These are phyloP conservation scores for Penicillium egyptiacum DNA, from an alignment of 495 filamentous ascomycete species.

Conservation along the genomic window DNA sequence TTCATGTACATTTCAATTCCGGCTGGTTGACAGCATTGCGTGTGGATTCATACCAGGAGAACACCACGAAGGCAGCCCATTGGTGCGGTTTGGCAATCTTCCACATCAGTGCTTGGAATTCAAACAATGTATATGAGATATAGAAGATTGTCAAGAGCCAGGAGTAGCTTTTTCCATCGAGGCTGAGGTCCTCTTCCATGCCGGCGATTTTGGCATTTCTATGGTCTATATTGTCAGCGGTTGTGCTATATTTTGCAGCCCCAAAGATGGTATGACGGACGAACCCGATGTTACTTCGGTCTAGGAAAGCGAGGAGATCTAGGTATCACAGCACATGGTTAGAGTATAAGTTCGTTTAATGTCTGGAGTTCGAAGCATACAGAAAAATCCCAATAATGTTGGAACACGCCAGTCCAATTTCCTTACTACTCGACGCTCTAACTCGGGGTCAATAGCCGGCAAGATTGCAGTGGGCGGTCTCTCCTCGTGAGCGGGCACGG, in stretches of 20 bases:
- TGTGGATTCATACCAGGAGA: conserved; percentile 45
- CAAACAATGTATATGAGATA: conserved; percentile 60
- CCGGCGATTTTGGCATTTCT: conserved; percentile 68
- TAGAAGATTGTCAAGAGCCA: conserved; percentile 85
- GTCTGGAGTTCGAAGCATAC: conserved; percentile 32
- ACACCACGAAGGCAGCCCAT: conserved; percentile 50
- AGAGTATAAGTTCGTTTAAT: background rate
- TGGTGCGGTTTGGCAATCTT: conserved; percentile 61
- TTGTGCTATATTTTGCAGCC: background rate
- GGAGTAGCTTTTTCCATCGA: conserved; percentile 54
- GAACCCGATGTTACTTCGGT: conserved; percentile 66
- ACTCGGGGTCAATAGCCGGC: conserved; percentile 45
- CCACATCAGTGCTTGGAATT: conserved; percentile 71
- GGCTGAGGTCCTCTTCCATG: conserved; percentile 42
- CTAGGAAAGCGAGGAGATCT: conserved; percentile 67
- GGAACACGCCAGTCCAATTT: conserved; percentile 59
- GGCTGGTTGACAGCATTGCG: conserved; percentile 4
- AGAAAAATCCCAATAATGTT: conserved; percentile 53
- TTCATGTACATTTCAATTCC: background rate
- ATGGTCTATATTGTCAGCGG: conserved; percentile 13
- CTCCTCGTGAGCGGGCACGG: conserved; percentile 28
- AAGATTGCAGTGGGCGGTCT: conserved; percentile 16
- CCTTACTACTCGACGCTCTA: conserved; percentile 57
- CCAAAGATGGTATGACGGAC: conserved; percentile 12
- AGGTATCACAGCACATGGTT: background rate